These are phyloP conservation scores for Eimeria falciformis DNA, from an alignment of 169 alveolate species.

Conservation along the genomic window DNA sequence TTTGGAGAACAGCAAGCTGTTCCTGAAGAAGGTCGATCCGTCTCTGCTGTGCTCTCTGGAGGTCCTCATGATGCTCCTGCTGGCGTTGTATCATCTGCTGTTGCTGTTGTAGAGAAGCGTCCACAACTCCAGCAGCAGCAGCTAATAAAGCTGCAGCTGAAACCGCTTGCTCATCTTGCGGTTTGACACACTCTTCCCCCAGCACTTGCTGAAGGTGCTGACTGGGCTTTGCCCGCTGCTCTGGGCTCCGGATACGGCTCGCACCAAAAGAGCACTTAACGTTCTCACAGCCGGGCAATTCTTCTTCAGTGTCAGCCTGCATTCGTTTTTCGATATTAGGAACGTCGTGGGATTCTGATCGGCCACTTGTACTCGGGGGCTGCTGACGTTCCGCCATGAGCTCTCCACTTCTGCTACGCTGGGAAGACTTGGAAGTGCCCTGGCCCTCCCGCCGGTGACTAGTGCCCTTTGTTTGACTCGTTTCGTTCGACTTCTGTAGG, in stretches of 20 bases:
- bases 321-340: too few species aligned
- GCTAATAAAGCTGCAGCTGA: constrained; percentile 64
- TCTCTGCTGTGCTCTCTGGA: constrained; percentile 65
- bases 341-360: too few species aligned
- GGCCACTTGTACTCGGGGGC: too few species aligned
- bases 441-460: neutral
- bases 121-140: constrained; percentile 70
- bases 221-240: neutral
- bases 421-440: neutral
- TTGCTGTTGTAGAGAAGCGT: constrained; percentile 65
- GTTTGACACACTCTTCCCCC: neutral
- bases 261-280: too few species aligned
- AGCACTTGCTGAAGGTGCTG: constrained; percentile 7
- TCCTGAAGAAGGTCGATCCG: constrained; percentile 66
- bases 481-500: neutral
- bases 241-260: too few species aligned
- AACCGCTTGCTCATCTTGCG: constrained; percentile 65
- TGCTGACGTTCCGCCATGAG: too few species aligned
- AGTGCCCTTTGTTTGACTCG: constrained; percentile 1
- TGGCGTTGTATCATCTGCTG: constrained; percentile 70
- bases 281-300: too few species aligned
- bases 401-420: too few species aligned
- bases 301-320: constrained; percentile 5
- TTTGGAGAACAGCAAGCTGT: constrained; percentile 52
- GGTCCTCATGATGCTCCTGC: constrained; percentile 68